Evolutionary conservation across 2,329 filamentous ascomycete genomes (phyloP).

Genomic region (Xylariaceae sp.): DNA sequence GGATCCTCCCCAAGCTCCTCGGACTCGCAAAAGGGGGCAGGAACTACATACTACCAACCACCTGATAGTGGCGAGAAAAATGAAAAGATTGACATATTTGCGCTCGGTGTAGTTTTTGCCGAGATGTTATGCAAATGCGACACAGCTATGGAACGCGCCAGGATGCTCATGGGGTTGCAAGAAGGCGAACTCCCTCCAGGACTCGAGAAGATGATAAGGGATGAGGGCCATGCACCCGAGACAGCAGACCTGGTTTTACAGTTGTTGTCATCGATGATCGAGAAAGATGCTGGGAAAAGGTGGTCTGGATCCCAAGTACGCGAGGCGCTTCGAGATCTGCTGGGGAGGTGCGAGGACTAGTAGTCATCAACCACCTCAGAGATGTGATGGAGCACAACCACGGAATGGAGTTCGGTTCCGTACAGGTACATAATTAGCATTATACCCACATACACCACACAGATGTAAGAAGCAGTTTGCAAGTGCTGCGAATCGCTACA

Average conservation of each 20-base stretch:
- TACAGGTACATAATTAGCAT: no score
- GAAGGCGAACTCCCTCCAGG: conserved; percentile 19
- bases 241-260: conserved; percentile 16
- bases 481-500: no score
- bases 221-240: conserved; percentile 21
- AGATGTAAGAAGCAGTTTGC: no score
- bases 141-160: conserved; percentile 48
- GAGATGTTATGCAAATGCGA: conserved; percentile 57
- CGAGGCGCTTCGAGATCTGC: conserved; percentile 18
- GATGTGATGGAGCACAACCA: no score
- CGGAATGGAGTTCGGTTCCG: no score
- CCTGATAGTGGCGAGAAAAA: conserved; percentile 33
- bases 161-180: conserved; percentile 28
- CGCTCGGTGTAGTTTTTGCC: conserved; percentile 59
- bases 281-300: conserved; percentile 22
- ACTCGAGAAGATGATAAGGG: conserved; percentile 13
- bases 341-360: conserved; percentile 14
- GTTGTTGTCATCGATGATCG: conserved; percentile 25
- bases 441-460: no score
- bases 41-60: conserved; percentile 63
- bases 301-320: conserved; percentile 24
- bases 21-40: conserved; percentile 44
- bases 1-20: conserved; percentile 2
- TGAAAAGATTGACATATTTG: conserved; percentile 60
- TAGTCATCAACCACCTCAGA: not conserved